Percentiles rank a stretch among this genome's conserved stretches.
Conservation (phyloP, 1,284 basidiomycete genomes). For the Phenoliferia sp. region DNA sequence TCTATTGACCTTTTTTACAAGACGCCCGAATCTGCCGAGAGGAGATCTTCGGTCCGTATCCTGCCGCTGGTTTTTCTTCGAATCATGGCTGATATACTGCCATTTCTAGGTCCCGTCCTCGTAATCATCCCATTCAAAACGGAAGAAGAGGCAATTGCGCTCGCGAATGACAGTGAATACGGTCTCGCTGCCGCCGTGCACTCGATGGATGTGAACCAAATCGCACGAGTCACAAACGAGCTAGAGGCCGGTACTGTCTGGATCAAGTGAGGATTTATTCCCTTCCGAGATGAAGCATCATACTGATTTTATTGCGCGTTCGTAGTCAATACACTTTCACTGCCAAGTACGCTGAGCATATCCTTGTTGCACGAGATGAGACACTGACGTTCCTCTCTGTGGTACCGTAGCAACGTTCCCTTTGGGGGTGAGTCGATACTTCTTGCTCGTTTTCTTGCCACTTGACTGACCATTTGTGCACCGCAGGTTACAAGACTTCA, state of each 20-base stretch:
- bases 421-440: slow-evolving; percentile 64
- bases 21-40: not conserved
- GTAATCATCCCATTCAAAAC: slow-evolving; percentile 68
- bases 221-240: slow-evolving; percentile 71
- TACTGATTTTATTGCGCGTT: slow-evolving; percentile 57
- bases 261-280: slow-evolving; percentile 11
- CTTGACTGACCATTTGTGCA: not conserved
- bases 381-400: slow-evolving; percentile 28
- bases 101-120: slow-evolving; percentile 81
- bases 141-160: slow-evolving; percentile 67
- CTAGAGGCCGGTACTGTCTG: slow-evolving; percentile 65
- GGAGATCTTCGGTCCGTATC: slow-evolving; percentile 10
- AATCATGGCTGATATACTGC: too few species aligned
- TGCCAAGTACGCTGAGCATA: slow-evolving; percentile 45
- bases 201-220: slow-evolving; percentile 73
- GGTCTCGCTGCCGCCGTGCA: slow-evolving; percentile 84
- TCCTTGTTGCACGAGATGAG: slow-evolving; percentile 29
- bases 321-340: slow-evolving; percentile 62
- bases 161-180: slow-evolving; percentile 79
- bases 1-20: not conserved
- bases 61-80: too few species aligned
- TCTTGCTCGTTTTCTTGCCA: not conserved
- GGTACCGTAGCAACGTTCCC: slow-evolving; percentile 68
- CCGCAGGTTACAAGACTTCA: slow-evolving; percentile 62
- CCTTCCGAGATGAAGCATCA: slow-evolving; percentile 16